Conservation (phyloP, 1,284 basidiomycete species). For the Neotropicomus parvogracilis region DNA sequence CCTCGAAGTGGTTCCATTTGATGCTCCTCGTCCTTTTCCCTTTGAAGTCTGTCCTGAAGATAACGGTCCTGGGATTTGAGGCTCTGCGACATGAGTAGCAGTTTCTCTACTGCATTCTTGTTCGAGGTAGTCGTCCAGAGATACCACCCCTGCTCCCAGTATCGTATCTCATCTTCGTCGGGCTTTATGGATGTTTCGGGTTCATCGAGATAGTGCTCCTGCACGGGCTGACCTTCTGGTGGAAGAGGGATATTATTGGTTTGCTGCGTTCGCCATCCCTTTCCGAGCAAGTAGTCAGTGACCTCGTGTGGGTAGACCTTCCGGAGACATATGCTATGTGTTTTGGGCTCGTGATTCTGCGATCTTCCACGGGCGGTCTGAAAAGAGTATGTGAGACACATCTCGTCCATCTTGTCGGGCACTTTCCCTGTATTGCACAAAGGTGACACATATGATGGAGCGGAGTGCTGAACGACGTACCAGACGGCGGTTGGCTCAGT, state of each 20-base stretch:
- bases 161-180: constrained; percentile 39
- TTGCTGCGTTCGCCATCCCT: constrained; percentile 23
- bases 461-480: constrained; percentile 19
- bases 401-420: constrained; percentile 62
- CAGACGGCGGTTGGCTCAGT: constrained; percentile 24
- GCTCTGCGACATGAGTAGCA: constrained; percentile 55
- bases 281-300: constrained; percentile 45
- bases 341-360: constrained; percentile 53
- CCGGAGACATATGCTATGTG: constrained; percentile 67
- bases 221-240: constrained; percentile 52
- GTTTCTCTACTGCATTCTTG: constrained; percentile 52
- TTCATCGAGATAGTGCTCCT: constrained; percentile 25
- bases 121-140: constrained; percentile 60
- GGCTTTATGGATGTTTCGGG: constrained; percentile 33
- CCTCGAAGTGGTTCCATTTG: constrained; percentile 26
- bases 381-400: constrained; percentile 69
- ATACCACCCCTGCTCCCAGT: constrained; percentile 75
- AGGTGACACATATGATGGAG: not conserved
- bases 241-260: constrained; percentile 50
- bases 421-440: constrained; percentile 42
- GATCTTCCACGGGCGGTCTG: constrained; percentile 61
- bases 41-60: constrained; percentile 20
- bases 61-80: constrained; percentile 46
- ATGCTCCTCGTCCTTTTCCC: constrained; percentile 18
- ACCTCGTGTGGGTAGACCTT: constrained; percentile 72